Base-by-base conservation (phyloP, 2,329 filamentous ascomycete species). In the Fusarium sp. region DNA sequence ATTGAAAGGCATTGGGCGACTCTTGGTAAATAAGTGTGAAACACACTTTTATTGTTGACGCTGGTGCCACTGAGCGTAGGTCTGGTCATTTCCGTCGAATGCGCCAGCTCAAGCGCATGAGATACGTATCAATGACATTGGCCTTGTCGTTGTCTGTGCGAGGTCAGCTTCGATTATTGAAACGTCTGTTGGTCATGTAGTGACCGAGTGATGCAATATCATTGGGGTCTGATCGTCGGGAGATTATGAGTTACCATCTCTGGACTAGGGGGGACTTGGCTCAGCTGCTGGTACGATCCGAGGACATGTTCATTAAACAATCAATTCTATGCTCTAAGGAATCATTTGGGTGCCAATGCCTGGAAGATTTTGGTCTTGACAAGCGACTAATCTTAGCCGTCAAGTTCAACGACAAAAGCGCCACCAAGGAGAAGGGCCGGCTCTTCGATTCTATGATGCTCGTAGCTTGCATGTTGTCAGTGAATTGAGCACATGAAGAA, bases 351-450 rank as follows among this genome's bases (percentile, higher is more conserved):
- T 52, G 44, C 52, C 27, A 45, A 35, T 35, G 37, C 35, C 15
- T 46, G 7, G 25, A 35, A 46, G 27, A 41, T 39, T 45, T 41
- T 41, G 39, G 35, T 55, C 56, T 29, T 45, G 45, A n/a, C 10
- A 15, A 18, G n/a, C 27, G 37, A 29, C 38, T 62, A 65, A 39
- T 61, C 51, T 35, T 73, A 54, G 12, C 61, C 66, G 76, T 74
- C 75, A 41, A 82, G 73, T 23, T 84, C 83, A 31, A 90, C 87
- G 5, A 84, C 82, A 78, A 94, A 94, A 2, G 90, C 89, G 67
- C 93, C 91, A 18, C 93, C 93, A 3, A 96, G 86, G 37, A 95
- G 83, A 58, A 97, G 91, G 0, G 93, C 94, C 5, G 93, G 94
- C 81, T 96, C 93, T 4, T 94, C 83, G 60, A 96, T 88, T 73